Conservation (phyloP, 768 basidiomycete genomes). For the Strobilomyces echinocephalus region DNA sequence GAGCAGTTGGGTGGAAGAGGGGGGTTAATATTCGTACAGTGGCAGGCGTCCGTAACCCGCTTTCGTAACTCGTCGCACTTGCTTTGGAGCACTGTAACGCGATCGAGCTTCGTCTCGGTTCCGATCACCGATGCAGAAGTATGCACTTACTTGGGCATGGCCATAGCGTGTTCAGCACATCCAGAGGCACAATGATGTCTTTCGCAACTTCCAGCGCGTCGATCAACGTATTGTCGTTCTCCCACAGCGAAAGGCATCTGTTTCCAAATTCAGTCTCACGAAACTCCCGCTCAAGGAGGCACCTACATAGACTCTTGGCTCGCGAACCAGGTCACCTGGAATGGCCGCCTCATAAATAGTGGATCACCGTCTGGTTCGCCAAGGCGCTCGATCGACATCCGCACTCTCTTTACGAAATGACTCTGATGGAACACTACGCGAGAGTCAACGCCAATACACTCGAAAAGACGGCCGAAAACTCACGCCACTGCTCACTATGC, state of each 20-base stretch:
- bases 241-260: conserved; percentile 66
- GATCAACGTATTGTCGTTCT: conserved; percentile 51
- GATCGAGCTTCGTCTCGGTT: conserved; percentile 8
- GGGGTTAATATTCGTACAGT: conserved; percentile 35
- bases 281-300: background rate
- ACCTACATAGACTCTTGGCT: conserved; percentile 61
- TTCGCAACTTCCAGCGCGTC: conserved; percentile 65
- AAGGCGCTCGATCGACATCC: conserved; percentile 48
- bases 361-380: conserved; percentile 48
- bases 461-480: conserved; percentile 28
- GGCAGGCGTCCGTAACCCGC: conserved; percentile 47
- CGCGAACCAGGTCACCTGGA: conserved; percentile 66
- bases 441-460: conserved; percentile 2
- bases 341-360: conserved; percentile 62
- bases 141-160: conserved; percentile 44
- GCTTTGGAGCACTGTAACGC: conserved; percentile 39
- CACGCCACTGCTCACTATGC: conserved; percentile 78
- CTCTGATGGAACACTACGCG: conserved; percentile 61
- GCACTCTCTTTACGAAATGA: conserved; percentile 59
- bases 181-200: conserved; percentile 55
- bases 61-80: conserved; percentile 48
- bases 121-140: conserved; percentile 3
- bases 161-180: conserved; percentile 68
- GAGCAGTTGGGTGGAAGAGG: conserved; percentile 39
- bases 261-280: background rate